Conservation (phyloP, 305 asterid species). For the Fraxinus latifolia region DNA sequence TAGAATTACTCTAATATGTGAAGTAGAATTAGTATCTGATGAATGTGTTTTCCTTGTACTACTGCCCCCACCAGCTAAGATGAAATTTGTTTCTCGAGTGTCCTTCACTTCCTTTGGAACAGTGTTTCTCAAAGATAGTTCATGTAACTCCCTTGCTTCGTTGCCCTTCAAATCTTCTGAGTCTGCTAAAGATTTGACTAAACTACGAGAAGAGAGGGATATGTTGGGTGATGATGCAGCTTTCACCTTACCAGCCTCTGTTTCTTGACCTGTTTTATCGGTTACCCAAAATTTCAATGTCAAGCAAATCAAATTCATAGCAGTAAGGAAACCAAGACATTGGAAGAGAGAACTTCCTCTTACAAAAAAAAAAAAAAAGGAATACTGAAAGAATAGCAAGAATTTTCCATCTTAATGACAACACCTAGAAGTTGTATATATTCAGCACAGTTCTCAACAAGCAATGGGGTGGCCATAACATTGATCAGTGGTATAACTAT, state of each 20-base stretch:
- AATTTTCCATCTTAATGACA: background rate
- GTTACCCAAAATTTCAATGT: background rate
- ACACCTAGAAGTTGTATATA: background rate
- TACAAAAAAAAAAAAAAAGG: background rate
- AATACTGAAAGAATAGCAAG: background rate
- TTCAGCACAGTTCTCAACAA: background rate
- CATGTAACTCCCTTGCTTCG: background rate
- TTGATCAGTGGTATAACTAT: background rate
- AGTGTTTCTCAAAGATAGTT: conserved; percentile 6
- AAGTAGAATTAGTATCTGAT: conserved; percentile 10
- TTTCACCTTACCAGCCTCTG: conserved; percentile 2
- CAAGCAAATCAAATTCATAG: background rate
- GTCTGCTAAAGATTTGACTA: conserved; percentile 26
- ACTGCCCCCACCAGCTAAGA: conserved; percentile 4
- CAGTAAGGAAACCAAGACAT: background rate
- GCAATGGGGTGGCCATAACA: background rate
- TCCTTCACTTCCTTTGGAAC: conserved; percentile 15
- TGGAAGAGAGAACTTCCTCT: background rate
- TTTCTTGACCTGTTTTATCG: conserved; percentile 5
- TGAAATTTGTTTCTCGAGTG: conserved; percentile 3
- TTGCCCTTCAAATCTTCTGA: conserved; percentile 25
- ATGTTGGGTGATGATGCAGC: conserved; percentile 8
- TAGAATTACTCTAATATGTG: background rate
- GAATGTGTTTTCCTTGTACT: background rate
- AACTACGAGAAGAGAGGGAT: conserved; percentile 4